Percentiles rank a stretch among this genome's conserved stretches.
Conservation (phyloP, 2,329 filamentous ascomycete species). For the Cytospora mali region DNA sequence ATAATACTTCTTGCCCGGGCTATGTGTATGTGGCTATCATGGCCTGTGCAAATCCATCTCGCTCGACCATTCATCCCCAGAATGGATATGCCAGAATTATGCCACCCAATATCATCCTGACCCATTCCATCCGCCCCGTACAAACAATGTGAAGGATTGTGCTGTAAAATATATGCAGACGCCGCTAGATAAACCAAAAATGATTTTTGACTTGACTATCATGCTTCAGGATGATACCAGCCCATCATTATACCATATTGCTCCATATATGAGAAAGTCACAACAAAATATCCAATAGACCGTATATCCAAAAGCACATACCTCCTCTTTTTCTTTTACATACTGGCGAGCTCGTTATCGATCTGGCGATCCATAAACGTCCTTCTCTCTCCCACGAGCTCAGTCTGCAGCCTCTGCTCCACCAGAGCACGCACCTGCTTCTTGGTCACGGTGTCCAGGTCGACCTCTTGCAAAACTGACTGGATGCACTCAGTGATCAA, state of each 20-base stretch:
- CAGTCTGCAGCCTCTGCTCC: conserved; percentile 89
- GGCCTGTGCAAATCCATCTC: conserved; percentile 1
- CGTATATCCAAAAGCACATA: background rate
- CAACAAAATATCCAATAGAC: background rate
- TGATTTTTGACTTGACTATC: conserved; percentile 7
- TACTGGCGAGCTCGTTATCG: conserved; percentile 88
- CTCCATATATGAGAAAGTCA: conserved; percentile 9
- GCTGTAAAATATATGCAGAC: conserved; percentile 13
- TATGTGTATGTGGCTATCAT: conserved; percentile 3
- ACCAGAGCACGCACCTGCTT: conserved; percentile 92
- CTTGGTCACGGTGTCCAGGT: conserved; percentile 97
- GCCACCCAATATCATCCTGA: conserved; percentile 1
- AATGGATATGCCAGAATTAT: conserved; percentile 10
- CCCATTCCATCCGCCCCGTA: conserved; percentile 13
- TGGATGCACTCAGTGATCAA: conserved; percentile 85
- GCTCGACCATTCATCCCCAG: conserved; percentile 7
- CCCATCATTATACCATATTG: conserved; percentile 17
- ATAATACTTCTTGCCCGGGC: conserved; percentile 7
- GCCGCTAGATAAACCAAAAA: conserved; percentile 17
- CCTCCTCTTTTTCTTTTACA: conserved; percentile 56
- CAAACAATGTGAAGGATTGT: conserved; percentile 15
- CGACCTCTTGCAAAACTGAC: conserved; percentile 80
- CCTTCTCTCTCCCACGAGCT: conserved; percentile 81
- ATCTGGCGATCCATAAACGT: conserved; percentile 92
- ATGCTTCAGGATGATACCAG: conserved; percentile 5